Percentiles rank a stretch among this genome's conserved stretches.
These are phyloP conservation scores for Oryza nivara DNA, from an alignment of 176 grass and related monocot species.

Conservation along the genomic window DNA sequence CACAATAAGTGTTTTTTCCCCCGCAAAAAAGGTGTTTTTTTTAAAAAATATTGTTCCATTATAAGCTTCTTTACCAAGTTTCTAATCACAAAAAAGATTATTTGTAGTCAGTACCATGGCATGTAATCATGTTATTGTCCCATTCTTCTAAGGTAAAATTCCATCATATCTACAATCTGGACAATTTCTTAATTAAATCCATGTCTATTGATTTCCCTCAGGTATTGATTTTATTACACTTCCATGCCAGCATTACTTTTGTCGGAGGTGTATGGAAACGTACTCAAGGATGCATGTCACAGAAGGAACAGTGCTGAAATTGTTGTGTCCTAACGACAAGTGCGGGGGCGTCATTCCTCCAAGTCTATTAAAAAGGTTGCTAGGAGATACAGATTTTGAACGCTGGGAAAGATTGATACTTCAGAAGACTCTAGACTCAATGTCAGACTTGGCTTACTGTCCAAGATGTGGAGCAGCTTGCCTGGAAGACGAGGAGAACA, in stretches of 20 bases:
- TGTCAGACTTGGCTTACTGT: conserved; percentile 58
- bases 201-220: conserved; percentile 18
- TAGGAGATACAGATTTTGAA: conserved; percentile 55
- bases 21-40: background rate
- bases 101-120: background rate
- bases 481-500: conserved; percentile 52
- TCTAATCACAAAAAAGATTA: background rate
- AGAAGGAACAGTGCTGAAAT: conserved; percentile 57
- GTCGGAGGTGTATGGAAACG: conserved; percentile 59
- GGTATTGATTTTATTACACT: conserved; percentile 54
- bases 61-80: background rate
- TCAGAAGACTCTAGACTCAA: conserved; percentile 59
- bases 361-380: conserved; percentile 48
- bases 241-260: conserved; percentile 66
- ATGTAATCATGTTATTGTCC: background rate
- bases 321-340: conserved; percentile 50
- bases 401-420: conserved; percentile 57
- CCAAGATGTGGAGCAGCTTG: conserved; percentile 63
- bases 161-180: background rate
- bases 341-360: conserved; percentile 51
- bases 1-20: no score
- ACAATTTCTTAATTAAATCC: background rate
- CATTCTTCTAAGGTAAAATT: conserved; percentile 2
- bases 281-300: conserved; percentile 62
- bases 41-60: background rate